Conservation (phyloP, 2,329 filamentous ascomycete genomes). For the Zasmidium cellare region DNA sequence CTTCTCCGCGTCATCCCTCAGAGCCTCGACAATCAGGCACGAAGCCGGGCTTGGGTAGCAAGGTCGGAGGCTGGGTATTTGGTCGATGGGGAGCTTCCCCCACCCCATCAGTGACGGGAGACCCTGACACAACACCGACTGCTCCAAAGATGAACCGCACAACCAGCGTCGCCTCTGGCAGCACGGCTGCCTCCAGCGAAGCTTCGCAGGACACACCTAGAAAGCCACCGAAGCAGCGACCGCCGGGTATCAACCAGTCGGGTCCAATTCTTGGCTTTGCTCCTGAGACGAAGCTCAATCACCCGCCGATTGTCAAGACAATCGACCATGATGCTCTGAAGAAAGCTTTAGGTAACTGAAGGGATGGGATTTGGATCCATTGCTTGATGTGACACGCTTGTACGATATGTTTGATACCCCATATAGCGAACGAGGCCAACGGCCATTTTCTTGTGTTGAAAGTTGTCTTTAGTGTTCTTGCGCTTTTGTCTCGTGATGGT, state of each 20-base stretch:
- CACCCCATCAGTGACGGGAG: conserved; percentile 29
- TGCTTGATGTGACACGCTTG: neutral
- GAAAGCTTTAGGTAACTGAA: conserved; percentile 23
- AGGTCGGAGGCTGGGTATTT: conserved; percentile 66
- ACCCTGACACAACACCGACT: conserved; percentile 11
- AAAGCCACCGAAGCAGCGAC: conserved; percentile 47
- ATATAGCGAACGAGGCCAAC: conserved; percentile 5
- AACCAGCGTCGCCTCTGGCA: conserved; percentile 19
- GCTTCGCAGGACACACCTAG: conserved; percentile 37
- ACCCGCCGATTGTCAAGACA: conserved; percentile 56
- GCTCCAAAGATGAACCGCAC: conserved; percentile 14
- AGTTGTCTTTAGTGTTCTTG: no score
- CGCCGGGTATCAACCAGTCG: conserved; percentile 74
- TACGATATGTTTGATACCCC: conserved; percentile 11
- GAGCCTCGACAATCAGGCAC: conserved; percentile 7
- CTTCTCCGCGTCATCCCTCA: conserved; percentile 7
- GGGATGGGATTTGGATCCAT: conserved; percentile 5
- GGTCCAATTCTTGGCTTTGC: conserved; percentile 73
- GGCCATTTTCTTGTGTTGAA: neutral
- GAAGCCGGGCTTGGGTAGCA: conserved; percentile 46
- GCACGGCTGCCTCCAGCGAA: conserved; percentile 19
- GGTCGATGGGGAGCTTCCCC: conserved; percentile 63
- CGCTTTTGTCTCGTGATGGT: no score
- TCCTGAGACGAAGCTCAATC: conserved; percentile 54
- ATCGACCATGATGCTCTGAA: conserved; percentile 62